Conservation (phyloP, 2,329 filamentous ascomycete genomes). For the Colletotrichum truncatum region DNA sequence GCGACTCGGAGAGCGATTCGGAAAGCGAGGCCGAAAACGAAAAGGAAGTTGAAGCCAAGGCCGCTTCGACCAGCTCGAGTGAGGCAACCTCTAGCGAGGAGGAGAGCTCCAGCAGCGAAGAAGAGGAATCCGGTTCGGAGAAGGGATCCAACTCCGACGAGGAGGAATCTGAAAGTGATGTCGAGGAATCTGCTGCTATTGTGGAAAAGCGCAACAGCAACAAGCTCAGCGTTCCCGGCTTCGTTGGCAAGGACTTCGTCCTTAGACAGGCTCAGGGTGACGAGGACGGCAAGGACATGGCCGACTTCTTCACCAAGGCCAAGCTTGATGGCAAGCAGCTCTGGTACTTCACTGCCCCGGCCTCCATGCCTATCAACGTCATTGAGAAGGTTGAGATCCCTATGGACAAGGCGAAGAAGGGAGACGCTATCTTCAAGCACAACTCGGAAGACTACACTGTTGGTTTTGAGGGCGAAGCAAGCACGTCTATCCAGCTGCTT, state of each 20-base stretch:
- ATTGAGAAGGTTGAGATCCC: conserved; percentile 72
- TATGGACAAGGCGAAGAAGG: conserved; percentile 61
- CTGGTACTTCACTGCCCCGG: conserved; percentile 82
- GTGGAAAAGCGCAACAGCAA: conserved; percentile 40
- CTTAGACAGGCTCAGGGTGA: conserved; percentile 57
- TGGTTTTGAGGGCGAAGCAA: conserved; percentile 61
- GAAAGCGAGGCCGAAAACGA: conserved; percentile 35
- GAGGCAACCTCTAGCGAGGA: conserved; percentile 30
- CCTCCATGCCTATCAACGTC: conserved; percentile 73
- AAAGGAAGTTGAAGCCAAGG: conserved; percentile 23
- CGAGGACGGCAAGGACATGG: conserved; percentile 56
- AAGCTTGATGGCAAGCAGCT: conserved; percentile 76
- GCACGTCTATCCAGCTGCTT: conserved; percentile 65
- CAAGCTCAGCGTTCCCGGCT: conserved; percentile 48
- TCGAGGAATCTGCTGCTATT: conserved; percentile 48
- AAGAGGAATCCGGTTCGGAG: conserved; percentile 28
- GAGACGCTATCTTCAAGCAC: conserved; percentile 67
- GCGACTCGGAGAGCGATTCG: conserved; percentile 37
- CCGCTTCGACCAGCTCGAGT: conserved; percentile 32
- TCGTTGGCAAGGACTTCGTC: conserved; percentile 62
- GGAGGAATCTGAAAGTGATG: conserved; percentile 32
- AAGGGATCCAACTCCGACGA: conserved; percentile 33
- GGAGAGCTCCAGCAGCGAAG: conserved; percentile 37
- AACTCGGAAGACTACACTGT: conserved; percentile 71
- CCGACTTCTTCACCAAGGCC: conserved; percentile 65